Percentiles rank a stretch among this genome's conserved stretches.
These are phyloP conservation scores for Aureobasidium uvarum DNA, from an alignment of 2,329 filamentous ascomycete genomes.

Conservation along the genomic window DNA sequence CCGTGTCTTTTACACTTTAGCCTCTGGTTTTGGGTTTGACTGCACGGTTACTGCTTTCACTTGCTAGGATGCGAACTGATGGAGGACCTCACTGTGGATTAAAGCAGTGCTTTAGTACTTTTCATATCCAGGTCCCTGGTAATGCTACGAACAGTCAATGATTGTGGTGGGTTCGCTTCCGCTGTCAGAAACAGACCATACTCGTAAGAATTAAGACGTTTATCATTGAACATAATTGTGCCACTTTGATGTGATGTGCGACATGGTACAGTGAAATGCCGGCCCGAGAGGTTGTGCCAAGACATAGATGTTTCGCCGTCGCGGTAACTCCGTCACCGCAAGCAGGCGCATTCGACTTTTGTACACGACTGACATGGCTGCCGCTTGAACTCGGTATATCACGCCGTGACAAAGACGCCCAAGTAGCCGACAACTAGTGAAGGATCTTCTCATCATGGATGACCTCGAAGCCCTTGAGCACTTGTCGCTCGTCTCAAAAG, in stretches of 20 bases:
- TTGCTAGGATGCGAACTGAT: slow-evolving; percentile 13
- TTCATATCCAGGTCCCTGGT: not conserved
- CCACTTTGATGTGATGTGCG: not conserved
- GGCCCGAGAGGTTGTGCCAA: not conserved
- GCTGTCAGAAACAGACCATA: not conserved
- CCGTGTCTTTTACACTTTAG: not conserved
- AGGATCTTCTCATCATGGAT: slow-evolving; percentile 61
- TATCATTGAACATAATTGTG: not conserved
- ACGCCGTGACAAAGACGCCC: not conserved
- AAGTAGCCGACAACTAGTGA: not conserved
- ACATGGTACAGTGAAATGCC: not conserved
- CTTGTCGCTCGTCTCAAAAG: slow-evolving; percentile 89
- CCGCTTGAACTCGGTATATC: not conserved
- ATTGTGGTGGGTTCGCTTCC: not conserved
- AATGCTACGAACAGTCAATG: not conserved
- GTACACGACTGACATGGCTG: not conserved
- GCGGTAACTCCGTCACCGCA: slow-evolving; percentile 6
- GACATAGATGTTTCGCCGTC: not conserved
- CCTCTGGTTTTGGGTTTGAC: not conserved
- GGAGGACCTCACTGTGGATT: not conserved
- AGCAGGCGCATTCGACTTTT: not conserved
- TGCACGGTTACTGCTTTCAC: not conserved
- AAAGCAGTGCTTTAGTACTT: not conserved
- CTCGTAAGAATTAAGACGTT: not conserved
- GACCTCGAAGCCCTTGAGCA: slow-evolving; percentile 89